These are phyloP conservation scores for Puccinia coronata DNA, from an alignment of 1,284 basidiomycete species.

Conservation along the genomic window DNA sequence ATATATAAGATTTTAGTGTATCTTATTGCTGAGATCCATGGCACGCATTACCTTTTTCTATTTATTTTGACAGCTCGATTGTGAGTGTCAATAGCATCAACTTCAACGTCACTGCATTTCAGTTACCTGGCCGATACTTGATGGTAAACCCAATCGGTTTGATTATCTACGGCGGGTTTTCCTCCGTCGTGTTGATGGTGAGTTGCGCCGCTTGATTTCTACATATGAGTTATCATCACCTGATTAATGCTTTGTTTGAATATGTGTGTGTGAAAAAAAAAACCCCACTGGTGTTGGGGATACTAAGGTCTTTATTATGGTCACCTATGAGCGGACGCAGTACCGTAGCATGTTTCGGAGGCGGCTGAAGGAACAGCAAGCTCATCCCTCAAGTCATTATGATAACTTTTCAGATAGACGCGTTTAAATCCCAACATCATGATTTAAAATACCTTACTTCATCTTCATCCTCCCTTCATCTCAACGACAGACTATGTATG, in stretches of 20 bases:
- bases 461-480: too few species aligned
- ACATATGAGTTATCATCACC: too few species aligned
- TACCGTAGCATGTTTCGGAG: constrained; percentile 24
- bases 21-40: neutral
- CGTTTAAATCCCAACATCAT: too few species aligned
- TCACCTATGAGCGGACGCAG: constrained; percentile 18
- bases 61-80: neutral
- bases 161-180: constrained; percentile 14
- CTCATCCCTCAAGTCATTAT: neutral
- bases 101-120: constrained; percentile 5
- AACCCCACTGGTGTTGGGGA: neutral
- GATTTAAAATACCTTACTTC: too few species aligned
- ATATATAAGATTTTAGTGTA: neutral
- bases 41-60: neutral
- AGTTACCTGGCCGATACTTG: constrained; percentile 24
- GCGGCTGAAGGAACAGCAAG: neutral
- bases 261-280: too few species aligned
- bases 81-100: neutral
- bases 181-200: neutral
- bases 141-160: constrained; percentile 27
- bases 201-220: neutral
- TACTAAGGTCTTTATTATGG: constrained; percentile 4
- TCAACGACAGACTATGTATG: too few species aligned
- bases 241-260: too few species aligned
- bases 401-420: neutral